These are phyloP conservation scores for Citropsis articulata DNA, from an alignment of 345 rosid genomes.

Conservation along the genomic window DNA sequence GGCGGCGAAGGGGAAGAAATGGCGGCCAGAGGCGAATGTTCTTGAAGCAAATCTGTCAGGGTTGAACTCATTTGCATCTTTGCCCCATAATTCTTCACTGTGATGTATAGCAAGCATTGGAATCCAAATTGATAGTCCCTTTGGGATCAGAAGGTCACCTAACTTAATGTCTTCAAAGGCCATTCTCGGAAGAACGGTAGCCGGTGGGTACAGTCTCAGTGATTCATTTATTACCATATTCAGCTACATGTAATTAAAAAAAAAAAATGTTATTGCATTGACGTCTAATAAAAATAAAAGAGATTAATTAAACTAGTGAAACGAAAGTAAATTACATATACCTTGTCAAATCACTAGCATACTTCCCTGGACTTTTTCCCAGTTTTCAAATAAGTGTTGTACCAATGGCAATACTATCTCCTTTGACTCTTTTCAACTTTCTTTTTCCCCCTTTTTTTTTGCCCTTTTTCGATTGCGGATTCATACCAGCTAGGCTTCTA, in stretches of 20 bases:
- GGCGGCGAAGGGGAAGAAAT: slow-evolving; percentile 78
- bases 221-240: slow-evolving; percentile 90
- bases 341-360: not conserved
- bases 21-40: slow-evolving; percentile 45
- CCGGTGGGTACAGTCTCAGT: slow-evolving; percentile 89
- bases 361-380: not conserved
- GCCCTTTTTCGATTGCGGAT: not conserved
- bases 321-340: no score
- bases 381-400: not conserved
- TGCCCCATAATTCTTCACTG: slow-evolving; percentile 82
- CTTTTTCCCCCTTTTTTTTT: not conserved
- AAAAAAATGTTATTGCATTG: not conserved
- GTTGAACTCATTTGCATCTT: slow-evolving; percentile 81
- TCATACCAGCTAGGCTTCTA: slow-evolving; percentile 1
- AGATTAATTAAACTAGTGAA: no score
- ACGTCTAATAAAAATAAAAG: no score
- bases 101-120: slow-evolving; percentile 94
- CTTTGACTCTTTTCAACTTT: not conserved
- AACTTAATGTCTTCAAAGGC: slow-evolving; percentile 83
- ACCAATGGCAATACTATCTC: not conserved
- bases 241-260: slow-evolving; percentile 39
- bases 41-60: slow-evolving; percentile 67
- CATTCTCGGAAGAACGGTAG: slow-evolving; percentile 81
- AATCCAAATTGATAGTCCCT: slow-evolving; percentile 92
- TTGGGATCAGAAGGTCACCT: slow-evolving; percentile 75